phyloP scores from a whole-genome alignment of 192 early-diverging fungal genomes.

The Coemansia sp. region DNA sequence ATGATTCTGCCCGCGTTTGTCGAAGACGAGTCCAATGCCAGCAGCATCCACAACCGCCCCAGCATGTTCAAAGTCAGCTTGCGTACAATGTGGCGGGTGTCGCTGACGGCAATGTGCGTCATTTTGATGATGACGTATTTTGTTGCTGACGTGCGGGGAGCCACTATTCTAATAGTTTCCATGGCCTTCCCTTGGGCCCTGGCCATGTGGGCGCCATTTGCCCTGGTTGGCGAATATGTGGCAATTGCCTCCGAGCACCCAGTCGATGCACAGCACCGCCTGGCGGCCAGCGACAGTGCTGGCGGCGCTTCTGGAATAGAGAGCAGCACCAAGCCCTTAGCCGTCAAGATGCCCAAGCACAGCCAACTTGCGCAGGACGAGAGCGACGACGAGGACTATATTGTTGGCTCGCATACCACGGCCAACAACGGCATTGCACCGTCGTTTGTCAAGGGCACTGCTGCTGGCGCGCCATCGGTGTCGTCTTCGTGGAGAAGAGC shows the following conservation, averaged over 20 bases:
- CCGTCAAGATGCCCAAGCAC: constrained; percentile 3
- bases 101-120: constrained; percentile 63
- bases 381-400: constrained; percentile 28
- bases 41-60: constrained; percentile 5
- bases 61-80: constrained; percentile 25
- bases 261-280: background rate
- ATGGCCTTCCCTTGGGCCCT: constrained; percentile 86
- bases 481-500: constrained; percentile 14
- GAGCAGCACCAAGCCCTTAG: background rate
- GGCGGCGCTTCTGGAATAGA: background rate
- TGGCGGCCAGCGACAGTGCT: background rate
- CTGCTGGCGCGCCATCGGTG: constrained; percentile 2
- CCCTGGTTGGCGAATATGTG: constrained; percentile 72
- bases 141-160: constrained; percentile 58
- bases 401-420: constrained; percentile 20
- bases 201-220: constrained; percentile 89
- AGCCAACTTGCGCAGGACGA: constrained; percentile 1
- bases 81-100: constrained; percentile 67
- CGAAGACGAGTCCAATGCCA: constrained; percentile 11
- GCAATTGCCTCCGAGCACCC: constrained; percentile 21
- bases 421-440: constrained; percentile 2
- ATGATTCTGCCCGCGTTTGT: constrained; percentile 38
- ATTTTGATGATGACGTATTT: constrained; percentile 67
- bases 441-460: constrained; percentile 2
- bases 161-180: constrained; percentile 66